Base-by-base conservation (phyloP, 768 basidiomycete genomes). In the Hygrocybe coccinea region DNA sequence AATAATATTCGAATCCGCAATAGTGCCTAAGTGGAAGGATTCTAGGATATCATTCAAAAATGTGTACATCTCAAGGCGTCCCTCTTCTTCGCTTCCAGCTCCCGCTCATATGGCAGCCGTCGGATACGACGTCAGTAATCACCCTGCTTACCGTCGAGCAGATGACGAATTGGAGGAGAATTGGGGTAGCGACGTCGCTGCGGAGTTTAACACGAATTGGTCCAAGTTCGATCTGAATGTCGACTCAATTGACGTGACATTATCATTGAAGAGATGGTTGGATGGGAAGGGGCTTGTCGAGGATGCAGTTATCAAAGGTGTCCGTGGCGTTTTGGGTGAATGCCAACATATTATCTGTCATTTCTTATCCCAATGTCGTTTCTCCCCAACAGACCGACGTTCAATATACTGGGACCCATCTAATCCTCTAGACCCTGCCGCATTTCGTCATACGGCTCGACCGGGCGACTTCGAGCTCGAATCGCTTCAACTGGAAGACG, bases 11-110 rank as follows among this genome's bases (percentile, higher is more conserved):
- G 97, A 99, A 70, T 93, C 91, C 4, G 97, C 97, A 29, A 95
- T 98, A 62, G 95, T 98, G 9, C 95, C 97, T 2, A 94, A 92
- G 68, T 97, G 95, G 93, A 90, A 92, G 59, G 91, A 95, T 64
- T 95, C 93, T 9, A 86, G 88, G 12, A 87, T 99, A 52, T 94
- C 94, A 0, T 95, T 99, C 80, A 92, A 92, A 68, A 97, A 97
- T 62, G 95, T 98, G 43, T 98, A 90, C 63, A 78, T 99, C 45
- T 95, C 93, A 21, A 85, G 92, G 9, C 80, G 92, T 5, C 88
- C 91, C 2, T 58, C 63, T 29, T 59, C 62, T 5, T 29, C 64
- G 8, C 52, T 59, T 12, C 36, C 58, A 15, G 37, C 62, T 38
- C 37, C 54, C 5, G 39, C 58, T 34, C 81, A 87, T 56, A 71